Evolutionary conservation across 352 stramenopile genomes (phyloP).

Genomic region (Globisporangium viniferum): DNA sequence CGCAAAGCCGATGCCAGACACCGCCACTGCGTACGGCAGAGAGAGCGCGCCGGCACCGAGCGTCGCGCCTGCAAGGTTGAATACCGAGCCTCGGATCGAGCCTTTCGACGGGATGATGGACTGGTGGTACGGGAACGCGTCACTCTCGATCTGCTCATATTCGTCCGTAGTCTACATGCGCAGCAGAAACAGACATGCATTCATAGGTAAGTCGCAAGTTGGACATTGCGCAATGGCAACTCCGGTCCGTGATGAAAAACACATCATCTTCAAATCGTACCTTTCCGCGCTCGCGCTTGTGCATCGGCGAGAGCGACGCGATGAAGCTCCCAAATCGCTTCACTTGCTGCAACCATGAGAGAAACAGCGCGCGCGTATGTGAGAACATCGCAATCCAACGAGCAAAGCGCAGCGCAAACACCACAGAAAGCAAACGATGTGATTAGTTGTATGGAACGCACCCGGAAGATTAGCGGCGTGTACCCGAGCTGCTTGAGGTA

Average conservation of each 20-base stretch:
- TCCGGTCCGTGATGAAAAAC: background rate
- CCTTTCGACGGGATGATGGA: slow-evolving; percentile 79
- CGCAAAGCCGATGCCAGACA: slow-evolving; percentile 77
- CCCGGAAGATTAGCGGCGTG: slow-evolving; percentile 78
- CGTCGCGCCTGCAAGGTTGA: slow-evolving; percentile 81
- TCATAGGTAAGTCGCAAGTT: background rate
- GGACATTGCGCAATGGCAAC: background rate
- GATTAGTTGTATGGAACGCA: slow-evolving; percentile 16
- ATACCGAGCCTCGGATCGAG: slow-evolving; percentile 81
- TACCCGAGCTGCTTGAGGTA: slow-evolving; percentile 78
- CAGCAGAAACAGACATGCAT: background rate
- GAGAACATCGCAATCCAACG: background rate
- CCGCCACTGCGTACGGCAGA: slow-evolving; percentile 75
- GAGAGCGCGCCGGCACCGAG: slow-evolving; percentile 75
- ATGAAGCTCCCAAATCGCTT: slow-evolving; percentile 74
- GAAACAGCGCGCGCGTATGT: background rate
- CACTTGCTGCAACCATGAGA: slow-evolving; percentile 35
- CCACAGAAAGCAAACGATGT: background rate
- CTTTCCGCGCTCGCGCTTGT: slow-evolving; percentile 23
- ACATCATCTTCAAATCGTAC: background rate
- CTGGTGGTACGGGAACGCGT: slow-evolving; percentile 74
- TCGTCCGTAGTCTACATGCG: slow-evolving; percentile 24
- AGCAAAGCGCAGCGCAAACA: background rate
- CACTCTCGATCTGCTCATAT: slow-evolving; percentile 33
- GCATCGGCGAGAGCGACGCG: slow-evolving; percentile 67